A percentile compares a stretch with the other conserved stretches of the same genome.
Evolutionary conservation across 306 rosid species (phyloP).

Genomic region (Begonia masoniana): DNA sequence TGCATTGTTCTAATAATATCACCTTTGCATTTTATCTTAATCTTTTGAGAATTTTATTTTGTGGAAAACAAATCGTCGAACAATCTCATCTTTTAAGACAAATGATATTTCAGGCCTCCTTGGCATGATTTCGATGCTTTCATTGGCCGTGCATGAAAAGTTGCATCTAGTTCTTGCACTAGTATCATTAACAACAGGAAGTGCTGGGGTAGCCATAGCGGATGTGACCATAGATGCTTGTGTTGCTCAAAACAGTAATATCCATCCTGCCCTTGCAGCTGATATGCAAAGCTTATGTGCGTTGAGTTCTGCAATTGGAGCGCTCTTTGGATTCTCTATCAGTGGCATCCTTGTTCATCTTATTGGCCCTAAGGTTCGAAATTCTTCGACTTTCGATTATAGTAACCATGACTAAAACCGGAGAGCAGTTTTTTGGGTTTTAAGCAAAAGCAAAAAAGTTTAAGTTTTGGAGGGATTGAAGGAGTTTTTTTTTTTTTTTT

Average conservation of each 20-base stretch:
- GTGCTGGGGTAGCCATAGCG: conserved; percentile 81
- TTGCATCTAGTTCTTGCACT: conserved; percentile 69
- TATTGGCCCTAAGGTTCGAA: conserved; percentile 70
- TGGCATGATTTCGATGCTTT: conserved; percentile 55
- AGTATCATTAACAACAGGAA: conserved; percentile 54
- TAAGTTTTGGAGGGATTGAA: conserved; percentile 2
- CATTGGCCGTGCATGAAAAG: conserved; percentile 44
- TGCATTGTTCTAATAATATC: too few species aligned
- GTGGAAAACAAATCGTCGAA: too few species aligned
- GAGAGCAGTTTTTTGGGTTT: too few species aligned
- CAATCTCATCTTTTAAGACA: too few species aligned
- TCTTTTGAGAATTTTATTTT: too few species aligned
- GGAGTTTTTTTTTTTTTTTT: conserved; percentile 5
- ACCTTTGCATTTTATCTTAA: too few species aligned
- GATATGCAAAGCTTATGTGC: conserved; percentile 97
- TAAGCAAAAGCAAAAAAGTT: too few species aligned
- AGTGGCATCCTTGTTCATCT: conserved; percentile 86
- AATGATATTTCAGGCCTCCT: conserved; percentile 34
- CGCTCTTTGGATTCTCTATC: conserved; percentile 67
- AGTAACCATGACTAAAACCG: not conserved
- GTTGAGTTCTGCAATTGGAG: conserved; percentile 69
- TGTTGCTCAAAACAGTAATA: conserved; percentile 82
- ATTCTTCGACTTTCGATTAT: conserved; percentile 9
- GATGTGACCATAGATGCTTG: conserved; percentile 98
- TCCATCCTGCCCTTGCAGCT: conserved; percentile 64